A percentile compares a stretch with the other conserved stretches of the same genome.
Evolutionary conservation across 805 yeast genomes (phyloP).

Genomic region (Komagataella pastoris): DNA sequence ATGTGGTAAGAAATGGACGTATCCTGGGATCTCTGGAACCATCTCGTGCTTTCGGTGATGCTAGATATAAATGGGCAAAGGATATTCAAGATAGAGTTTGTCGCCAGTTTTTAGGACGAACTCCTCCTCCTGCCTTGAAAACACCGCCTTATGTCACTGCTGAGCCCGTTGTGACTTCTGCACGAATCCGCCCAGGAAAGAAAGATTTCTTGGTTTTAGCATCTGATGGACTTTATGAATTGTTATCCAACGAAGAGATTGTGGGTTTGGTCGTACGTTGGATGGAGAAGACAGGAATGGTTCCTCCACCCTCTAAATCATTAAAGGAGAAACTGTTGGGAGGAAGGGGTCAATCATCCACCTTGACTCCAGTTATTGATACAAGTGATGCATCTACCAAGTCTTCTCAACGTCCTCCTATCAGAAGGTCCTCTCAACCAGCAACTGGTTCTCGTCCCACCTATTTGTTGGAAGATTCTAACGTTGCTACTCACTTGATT

Average conservation of each 20-base stretch:
- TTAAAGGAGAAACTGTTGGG: slow-evolving; percentile 15
- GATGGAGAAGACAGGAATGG: slow-evolving; percentile 67
- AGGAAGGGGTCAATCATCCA: slow-evolving; percentile 19
- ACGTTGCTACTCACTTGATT: slow-evolving; percentile 85
- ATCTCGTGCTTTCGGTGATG: slow-evolving; percentile 94
- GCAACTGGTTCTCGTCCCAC: slow-evolving; percentile 18
- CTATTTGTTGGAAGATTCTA: slow-evolving; percentile 64
- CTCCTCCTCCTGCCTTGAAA: slow-evolving; percentile 55
- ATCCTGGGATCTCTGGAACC: slow-evolving; percentile 92
- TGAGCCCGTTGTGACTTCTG: slow-evolving; percentile 81
- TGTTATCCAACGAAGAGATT: slow-evolving; percentile 85
- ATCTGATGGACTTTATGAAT: slow-evolving; percentile 87
- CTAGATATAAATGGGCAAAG: slow-evolving; percentile 73
- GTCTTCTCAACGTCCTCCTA: slow-evolving; percentile 56
- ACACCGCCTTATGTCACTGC: slow-evolving; percentile 98
- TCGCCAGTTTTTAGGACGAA: slow-evolving; percentile 69
- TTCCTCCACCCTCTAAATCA: slow-evolving; percentile 30
- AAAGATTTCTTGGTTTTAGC: slow-evolving; percentile 87
- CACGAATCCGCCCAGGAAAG: slow-evolving; percentile 53
- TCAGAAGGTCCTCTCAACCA: slow-evolving; percentile 30
- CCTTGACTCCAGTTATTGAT: slow-evolving; percentile 52
- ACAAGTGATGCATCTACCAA: slow-evolving; percentile 44
- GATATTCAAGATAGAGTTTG: slow-evolving; percentile 64
- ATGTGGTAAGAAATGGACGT: slow-evolving; percentile 75
- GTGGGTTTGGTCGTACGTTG: slow-evolving; percentile 87